phyloP scores from a whole-genome alignment of 2,329 filamentous ascomycete genomes.

The Blumeriella jaapii region DNA sequence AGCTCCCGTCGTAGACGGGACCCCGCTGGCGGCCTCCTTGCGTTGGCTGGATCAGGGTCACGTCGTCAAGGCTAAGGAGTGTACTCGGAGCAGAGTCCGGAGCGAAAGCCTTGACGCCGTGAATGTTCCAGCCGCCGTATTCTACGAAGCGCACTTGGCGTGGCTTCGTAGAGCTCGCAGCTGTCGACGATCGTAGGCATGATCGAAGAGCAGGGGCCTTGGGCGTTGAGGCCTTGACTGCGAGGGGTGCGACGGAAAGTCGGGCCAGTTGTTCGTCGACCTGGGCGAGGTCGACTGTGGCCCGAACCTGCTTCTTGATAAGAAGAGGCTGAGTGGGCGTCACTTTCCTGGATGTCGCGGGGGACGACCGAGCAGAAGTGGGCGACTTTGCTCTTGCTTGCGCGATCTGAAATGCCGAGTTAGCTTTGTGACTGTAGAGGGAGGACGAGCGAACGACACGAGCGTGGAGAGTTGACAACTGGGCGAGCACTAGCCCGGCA shows the following conservation, averaged over 20 bases:
- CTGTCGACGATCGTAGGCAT: slow-evolving; percentile 2
- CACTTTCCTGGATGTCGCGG: slow-evolving; percentile 7
- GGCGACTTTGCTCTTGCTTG: slow-evolving; percentile 1
- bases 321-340: slow-evolving; percentile 8
- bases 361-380: slow-evolving; percentile 4
- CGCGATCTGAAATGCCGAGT: neutral
- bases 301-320: slow-evolving; percentile 5
- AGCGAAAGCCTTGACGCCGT: slow-evolving; percentile 1
- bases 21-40: neutral
- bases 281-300: slow-evolving; percentile 3
- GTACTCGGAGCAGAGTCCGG: slow-evolving; percentile 4
- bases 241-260: slow-evolving; percentile 4
- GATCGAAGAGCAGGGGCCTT: slow-evolving; percentile 1
- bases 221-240: slow-evolving; percentile 1
- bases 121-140: slow-evolving; percentile 4
- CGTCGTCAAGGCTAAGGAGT: slow-evolving; percentile 3
- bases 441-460: too few species aligned
- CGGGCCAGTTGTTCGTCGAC: slow-evolving; percentile 1
- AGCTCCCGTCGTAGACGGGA: neutral
- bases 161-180: neutral
- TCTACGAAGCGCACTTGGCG: slow-evolving; percentile 2
- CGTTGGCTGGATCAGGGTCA: neutral
- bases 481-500: too few species aligned
- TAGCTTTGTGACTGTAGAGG: neutral
- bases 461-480: too few species aligned